Evolutionary conservation across 257 asterid species (phyloP).

Genomic region (Nicotiana undulata): DNA sequence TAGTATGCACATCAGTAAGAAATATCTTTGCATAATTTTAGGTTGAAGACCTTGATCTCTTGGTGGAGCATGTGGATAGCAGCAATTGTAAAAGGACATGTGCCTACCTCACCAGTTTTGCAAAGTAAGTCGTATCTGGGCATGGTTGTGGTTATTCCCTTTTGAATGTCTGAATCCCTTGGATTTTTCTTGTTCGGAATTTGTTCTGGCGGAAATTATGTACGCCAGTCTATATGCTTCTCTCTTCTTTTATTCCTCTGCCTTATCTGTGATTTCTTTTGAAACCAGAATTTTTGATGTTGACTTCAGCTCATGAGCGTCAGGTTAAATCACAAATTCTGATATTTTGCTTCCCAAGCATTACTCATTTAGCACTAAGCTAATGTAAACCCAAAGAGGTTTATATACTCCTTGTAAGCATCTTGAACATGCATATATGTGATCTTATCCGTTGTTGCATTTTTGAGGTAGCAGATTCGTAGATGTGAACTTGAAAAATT

Average conservation of each 20-base stretch:
- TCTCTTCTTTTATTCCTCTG: not conserved
- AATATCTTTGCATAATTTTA: conserved; percentile 11
- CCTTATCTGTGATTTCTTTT: not conserved
- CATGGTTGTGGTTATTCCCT: not conserved
- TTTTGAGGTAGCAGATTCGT: not conserved
- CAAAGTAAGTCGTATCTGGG: conserved; percentile 47
- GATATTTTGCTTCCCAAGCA: not conserved
- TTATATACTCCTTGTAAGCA: not conserved
- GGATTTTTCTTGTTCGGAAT: not conserved
- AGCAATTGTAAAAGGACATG: conserved; percentile 74
- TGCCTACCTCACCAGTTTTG: conserved; percentile 71
- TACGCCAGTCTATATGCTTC: not conserved
- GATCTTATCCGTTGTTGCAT: not conserved
- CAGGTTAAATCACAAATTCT: not conserved
- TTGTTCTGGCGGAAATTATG: not conserved
- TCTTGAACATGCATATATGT: not conserved
- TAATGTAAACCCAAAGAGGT: not conserved
- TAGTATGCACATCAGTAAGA: not conserved
- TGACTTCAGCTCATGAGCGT: not conserved
- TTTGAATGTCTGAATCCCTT: not conserved
- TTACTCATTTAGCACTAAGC: not conserved
- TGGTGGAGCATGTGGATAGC: conserved; percentile 60
- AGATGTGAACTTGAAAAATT: not conserved
- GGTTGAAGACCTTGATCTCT: conserved; percentile 87
- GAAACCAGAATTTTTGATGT: not conserved